phyloP scores from a whole-genome alignment of 2,329 filamentous ascomycete species.

The Monosporascus sp. region DNA sequence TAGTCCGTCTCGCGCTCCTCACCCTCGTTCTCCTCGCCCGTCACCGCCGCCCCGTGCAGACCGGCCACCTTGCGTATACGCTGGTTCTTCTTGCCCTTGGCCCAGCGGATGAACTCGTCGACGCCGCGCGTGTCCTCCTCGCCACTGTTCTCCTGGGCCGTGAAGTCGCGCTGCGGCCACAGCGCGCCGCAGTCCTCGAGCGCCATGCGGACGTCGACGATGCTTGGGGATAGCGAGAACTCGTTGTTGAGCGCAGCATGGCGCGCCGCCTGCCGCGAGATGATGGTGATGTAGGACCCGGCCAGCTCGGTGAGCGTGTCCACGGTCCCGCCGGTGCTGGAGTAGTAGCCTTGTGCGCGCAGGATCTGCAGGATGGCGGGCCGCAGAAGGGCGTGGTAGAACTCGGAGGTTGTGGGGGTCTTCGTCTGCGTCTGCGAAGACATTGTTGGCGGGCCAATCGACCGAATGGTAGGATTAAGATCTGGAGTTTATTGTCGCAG shows the following conservation, averaged over 20 bases:
- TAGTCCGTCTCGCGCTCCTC: conserved; percentile 52
- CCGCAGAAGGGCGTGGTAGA: conserved; percentile 68
- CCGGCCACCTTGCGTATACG: conserved; percentile 79
- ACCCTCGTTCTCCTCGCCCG: conserved; percentile 48
- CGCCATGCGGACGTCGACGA: conserved; percentile 81
- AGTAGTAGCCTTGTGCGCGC: conserved; percentile 84
- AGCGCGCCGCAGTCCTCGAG: conserved; percentile 76
- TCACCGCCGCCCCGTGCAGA: conserved; percentile 41
- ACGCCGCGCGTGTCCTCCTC: conserved; percentile 76
- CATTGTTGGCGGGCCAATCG: conserved; percentile 8
- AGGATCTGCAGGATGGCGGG: conserved; percentile 87
- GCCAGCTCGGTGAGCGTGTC: conserved; percentile 86
- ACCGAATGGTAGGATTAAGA: neutral
- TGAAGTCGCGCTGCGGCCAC: conserved; percentile 58
- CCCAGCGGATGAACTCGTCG: conserved; percentile 75
- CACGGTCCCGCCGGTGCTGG: conserved; percentile 73
- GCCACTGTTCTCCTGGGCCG: conserved; percentile 63
- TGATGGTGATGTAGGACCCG: conserved; percentile 69
- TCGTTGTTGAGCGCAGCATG: conserved; percentile 66
- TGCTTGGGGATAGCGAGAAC: conserved; percentile 54
- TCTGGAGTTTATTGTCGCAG: neutral
- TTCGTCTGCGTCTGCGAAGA: conserved; percentile 17
- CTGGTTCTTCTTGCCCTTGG: conserved; percentile 64
- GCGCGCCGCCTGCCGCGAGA: conserved; percentile 66
- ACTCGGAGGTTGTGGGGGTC: conserved; percentile 15